phyloP scores from a whole-genome alignment of 108 stramenopile species.

The Poteriospumella lacustris region DNA sequence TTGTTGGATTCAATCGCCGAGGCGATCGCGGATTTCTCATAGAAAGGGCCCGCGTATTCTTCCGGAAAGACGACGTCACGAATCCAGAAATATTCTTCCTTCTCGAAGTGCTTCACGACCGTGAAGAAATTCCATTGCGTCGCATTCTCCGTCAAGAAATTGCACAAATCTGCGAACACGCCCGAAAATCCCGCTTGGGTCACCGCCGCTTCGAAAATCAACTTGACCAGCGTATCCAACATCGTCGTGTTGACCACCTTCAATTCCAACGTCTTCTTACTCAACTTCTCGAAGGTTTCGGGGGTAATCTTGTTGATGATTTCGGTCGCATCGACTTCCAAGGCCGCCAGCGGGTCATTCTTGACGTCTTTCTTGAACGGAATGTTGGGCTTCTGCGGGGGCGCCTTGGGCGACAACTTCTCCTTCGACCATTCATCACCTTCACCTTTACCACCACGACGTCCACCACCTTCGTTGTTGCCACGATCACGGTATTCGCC shows the following conservation, averaged over 20 bases:
- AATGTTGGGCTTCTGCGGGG: background rate
- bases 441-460: background rate
- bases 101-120: conserved; percentile 54
- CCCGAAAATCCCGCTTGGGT: conserved; percentile 74
- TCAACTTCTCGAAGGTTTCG: conserved; percentile 19
- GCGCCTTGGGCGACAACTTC: background rate
- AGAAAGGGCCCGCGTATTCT: conserved; percentile 18
- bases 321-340: background rate
- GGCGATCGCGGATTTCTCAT: background rate
- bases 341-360: background rate
- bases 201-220: conserved; percentile 80
- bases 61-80: conserved; percentile 18
- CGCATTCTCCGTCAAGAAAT: conserved; percentile 64
- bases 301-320: conserved; percentile 30
- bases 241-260: conserved; percentile 3
- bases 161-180: conserved; percentile 80
- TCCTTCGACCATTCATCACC: background rate
- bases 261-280: background rate
- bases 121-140: conserved; percentile 68
- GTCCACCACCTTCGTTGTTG: background rate
- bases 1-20: background rate
- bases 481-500: background rate
- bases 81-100: conserved; percentile 39
- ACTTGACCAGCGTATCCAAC: conserved; percentile 60
- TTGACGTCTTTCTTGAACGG: background rate